These are phyloP conservation scores for Chalciporus piperatus DNA, from an alignment of 768 basidiomycete species.

Conservation along the genomic window DNA sequence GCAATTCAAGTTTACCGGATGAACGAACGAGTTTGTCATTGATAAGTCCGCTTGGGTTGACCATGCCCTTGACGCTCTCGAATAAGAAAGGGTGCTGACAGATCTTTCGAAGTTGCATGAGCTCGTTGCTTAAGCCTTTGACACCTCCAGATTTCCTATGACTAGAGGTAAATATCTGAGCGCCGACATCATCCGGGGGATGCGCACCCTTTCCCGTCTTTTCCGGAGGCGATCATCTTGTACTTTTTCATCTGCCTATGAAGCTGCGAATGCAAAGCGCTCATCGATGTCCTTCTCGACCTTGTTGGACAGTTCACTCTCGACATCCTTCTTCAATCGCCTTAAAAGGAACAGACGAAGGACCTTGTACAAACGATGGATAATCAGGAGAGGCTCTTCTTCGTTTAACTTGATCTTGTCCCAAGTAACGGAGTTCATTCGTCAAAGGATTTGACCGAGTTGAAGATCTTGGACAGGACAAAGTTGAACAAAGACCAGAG, in stretches of 20 bases:
- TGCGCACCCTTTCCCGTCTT: slow-evolving; percentile 66
- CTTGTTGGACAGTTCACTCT: slow-evolving; percentile 93
- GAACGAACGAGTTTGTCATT: slow-evolving; percentile 84
- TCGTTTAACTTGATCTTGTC: slow-evolving; percentile 99
- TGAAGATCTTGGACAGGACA: slow-evolving; percentile 90
- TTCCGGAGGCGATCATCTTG: slow-evolving; percentile 92
- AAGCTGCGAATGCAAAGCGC: slow-evolving; percentile 83
- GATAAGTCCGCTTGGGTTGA: slow-evolving; percentile 78
- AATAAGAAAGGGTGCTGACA: slow-evolving; percentile 98
- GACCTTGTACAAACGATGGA: slow-evolving; percentile 94
- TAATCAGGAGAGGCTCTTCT: slow-evolving; percentile 98
- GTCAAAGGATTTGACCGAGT: slow-evolving; percentile 98
- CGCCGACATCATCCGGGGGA: not conserved
- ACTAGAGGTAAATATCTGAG: slow-evolving; percentile 4
- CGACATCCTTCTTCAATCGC: slow-evolving; percentile 94
- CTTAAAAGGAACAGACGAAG: slow-evolving; percentile 91
- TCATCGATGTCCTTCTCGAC: slow-evolving; percentile 98
- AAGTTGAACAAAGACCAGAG: slow-evolving; percentile 92
- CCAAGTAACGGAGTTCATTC: slow-evolving; percentile 96
- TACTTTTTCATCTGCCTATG: slow-evolving; percentile 98
- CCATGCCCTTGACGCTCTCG: slow-evolving; percentile 90
- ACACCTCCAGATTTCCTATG: slow-evolving; percentile 70
- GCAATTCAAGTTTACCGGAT: slow-evolving; percentile 91
- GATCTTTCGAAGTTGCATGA: slow-evolving; percentile 98
- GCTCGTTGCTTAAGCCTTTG: slow-evolving; percentile 88